These are phyloP conservation scores for Podaxis sp. DNA, from an alignment of 768 basidiomycete species.

Conservation along the genomic window DNA sequence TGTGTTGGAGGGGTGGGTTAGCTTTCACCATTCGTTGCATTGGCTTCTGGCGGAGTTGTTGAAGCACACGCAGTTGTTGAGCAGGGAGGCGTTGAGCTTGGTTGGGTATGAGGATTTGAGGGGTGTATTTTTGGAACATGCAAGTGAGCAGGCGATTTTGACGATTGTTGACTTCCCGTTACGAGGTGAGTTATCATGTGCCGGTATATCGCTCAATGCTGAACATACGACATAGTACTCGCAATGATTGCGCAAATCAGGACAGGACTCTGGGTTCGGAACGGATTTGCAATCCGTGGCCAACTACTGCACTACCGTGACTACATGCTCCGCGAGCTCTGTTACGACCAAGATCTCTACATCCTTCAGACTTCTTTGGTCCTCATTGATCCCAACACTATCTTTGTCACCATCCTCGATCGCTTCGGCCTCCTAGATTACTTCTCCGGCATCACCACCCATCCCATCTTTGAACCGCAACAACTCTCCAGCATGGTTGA, in stretches of 20 bases:
- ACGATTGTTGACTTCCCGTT: slow-evolving; percentile 86
- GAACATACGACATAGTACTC: slow-evolving; percentile 50
- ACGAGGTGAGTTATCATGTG: slow-evolving; percentile 55
- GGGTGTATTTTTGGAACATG: slow-evolving; percentile 59
- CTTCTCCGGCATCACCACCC: slow-evolving; percentile 64
- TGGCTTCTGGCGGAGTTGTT: slow-evolving; percentile 89
- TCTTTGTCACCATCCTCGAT: slow-evolving; percentile 86
- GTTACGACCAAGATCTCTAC: slow-evolving; percentile 93
- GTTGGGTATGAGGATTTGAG: slow-evolving; percentile 54
- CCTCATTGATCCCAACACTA: slow-evolving; percentile 71
- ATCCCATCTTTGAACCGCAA: slow-evolving; percentile 60
- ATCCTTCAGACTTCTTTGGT: slow-evolving; percentile 84
- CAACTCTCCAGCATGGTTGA: slow-evolving; percentile 88
- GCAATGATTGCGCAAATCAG: slow-evolving; percentile 94
- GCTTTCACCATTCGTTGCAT: slow-evolving; percentile 90
- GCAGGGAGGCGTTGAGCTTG: slow-evolving; percentile 48
- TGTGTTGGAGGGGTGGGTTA: slow-evolving; percentile 78
- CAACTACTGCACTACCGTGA: slow-evolving; percentile 96
- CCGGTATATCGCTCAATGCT: neutral
- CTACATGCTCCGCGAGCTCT: slow-evolving; percentile 91
- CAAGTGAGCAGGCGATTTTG: slow-evolving; percentile 67
- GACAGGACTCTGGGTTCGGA: slow-evolving; percentile 95
- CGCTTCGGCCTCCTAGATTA: slow-evolving; percentile 82
- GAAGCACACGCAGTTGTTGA: slow-evolving; percentile 75
- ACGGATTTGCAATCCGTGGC: slow-evolving; percentile 93